Evolutionary conservation across 768 basidiomycete genomes (phyloP).

Genomic region (Mycena galopus): DNA sequence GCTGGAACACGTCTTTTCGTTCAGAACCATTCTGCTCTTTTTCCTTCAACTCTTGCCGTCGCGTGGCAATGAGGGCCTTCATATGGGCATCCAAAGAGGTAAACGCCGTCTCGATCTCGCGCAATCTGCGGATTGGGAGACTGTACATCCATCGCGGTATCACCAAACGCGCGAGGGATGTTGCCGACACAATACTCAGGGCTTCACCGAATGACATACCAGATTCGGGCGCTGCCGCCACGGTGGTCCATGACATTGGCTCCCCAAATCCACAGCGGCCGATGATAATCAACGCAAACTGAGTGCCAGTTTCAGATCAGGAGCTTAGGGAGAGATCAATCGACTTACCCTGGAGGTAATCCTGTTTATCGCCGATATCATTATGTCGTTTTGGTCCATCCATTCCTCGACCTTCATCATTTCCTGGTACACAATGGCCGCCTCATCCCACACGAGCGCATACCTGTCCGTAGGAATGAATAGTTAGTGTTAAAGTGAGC

Average conservation of each 20-base stretch:
- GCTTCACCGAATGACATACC: slow-evolving; percentile 10
- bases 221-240: neutral
- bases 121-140: slow-evolving; percentile 30
- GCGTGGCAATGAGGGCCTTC: neutral
- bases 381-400: neutral
- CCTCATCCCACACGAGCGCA: slow-evolving; percentile 5
- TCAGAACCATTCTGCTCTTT: too few species aligned
- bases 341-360: slow-evolving; percentile 8
- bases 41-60: neutral
- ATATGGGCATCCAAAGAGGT: neutral
- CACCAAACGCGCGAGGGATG: slow-evolving; percentile 25
- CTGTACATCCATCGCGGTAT: slow-evolving; percentile 38
- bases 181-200: slow-evolving; percentile 26
- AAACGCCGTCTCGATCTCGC: slow-evolving; percentile 11
- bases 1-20: slow-evolving; percentile 6
- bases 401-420: slow-evolving; percentile 13
- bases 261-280: slow-evolving; percentile 15
- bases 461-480: neutral
- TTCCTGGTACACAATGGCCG: neutral
- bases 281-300: slow-evolving; percentile 15
- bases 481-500: neutral
- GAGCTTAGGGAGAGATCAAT: neutral
- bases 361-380: neutral
- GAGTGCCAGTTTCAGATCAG: too few species aligned
- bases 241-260: slow-evolving; percentile 11